These are phyloP conservation scores for Eucalyptus rudis DNA, from an alignment of 345 rosid genomes.

Conservation along the genomic window DNA sequence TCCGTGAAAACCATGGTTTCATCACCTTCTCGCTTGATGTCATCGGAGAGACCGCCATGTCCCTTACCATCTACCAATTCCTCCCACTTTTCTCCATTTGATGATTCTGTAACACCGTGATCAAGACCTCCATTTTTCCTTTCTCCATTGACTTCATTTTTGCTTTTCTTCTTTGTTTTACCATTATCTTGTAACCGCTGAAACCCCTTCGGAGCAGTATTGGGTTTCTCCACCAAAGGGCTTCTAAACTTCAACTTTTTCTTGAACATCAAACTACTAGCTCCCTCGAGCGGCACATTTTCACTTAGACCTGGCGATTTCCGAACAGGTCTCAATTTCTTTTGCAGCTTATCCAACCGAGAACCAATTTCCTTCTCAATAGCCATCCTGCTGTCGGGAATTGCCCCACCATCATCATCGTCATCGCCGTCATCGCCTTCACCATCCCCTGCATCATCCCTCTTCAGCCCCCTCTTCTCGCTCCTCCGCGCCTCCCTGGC, in stretches of 20 bases:
- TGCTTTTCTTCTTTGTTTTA: background rate
- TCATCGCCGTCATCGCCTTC: background rate
- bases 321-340: slow-evolving; percentile 35
- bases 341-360: slow-evolving; percentile 46
- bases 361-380: slow-evolving; percentile 61
- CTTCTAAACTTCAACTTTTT: slow-evolving; percentile 41
- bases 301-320: slow-evolving; percentile 12
- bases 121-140: background rate
- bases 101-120: background rate
- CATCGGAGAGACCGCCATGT: accelerated
- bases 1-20: background rate
- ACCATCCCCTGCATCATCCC: slow-evolving; percentile 8
- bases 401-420: background rate
- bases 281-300: slow-evolving; percentile 2
- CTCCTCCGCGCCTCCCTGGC: slow-evolving; percentile 56
- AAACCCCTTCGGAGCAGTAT: slow-evolving; percentile 32
- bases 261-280: slow-evolving; percentile 25
- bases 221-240: background rate
- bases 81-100: background rate
- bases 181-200: background rate
- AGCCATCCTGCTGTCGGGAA: slow-evolving; percentile 11
- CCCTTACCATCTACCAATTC: background rate
- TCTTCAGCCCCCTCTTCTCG: slow-evolving; percentile 21
- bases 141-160: background rate
- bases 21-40: background rate